Conservation (phyloP, 208 protist genomes). For the Leishmania arabica region DNA sequence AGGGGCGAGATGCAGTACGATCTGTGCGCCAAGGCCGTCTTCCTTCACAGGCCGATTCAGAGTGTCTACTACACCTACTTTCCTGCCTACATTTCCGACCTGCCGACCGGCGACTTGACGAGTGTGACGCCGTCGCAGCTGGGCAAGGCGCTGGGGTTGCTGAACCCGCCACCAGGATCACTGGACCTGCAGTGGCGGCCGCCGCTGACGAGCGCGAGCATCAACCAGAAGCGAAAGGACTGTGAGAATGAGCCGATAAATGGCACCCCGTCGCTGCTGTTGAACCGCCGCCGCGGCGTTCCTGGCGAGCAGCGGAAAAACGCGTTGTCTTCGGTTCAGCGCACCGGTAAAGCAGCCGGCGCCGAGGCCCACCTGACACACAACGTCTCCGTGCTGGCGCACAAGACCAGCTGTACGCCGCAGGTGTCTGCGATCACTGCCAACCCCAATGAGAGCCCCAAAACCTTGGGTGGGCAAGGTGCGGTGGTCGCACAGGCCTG, state of each 20-base stretch:
- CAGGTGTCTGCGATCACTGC: too few relatives aligned
- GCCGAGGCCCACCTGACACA: background rate
- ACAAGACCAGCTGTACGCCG: background rate
- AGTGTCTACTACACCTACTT: constrained; percentile 64
- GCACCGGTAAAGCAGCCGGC: background rate
- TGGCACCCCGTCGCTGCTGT: background rate
- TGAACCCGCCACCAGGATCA: constrained; percentile 35
- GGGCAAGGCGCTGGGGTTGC: constrained; percentile 29
- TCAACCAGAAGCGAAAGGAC: background rate
- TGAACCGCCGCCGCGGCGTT: background rate
- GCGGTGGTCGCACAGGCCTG: too few relatives aligned
- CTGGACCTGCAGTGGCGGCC: background rate
- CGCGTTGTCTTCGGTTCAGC: background rate
- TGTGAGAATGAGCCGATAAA: constrained; percentile 21
- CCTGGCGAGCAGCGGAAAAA: background rate
- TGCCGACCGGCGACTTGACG: constrained; percentile 48
- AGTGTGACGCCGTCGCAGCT: constrained; percentile 40
- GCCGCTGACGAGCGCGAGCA: background rate
- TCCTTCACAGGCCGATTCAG: constrained; percentile 44
- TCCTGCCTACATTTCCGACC: constrained; percentile 81
- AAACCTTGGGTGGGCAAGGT: background rate
- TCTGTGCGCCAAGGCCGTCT: constrained; percentile 71
- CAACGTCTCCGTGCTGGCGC: background rate
- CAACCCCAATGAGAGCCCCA: background rate
- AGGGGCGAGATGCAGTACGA: constrained; percentile 71